Base-by-base conservation (phyloP, 2,329 filamentous ascomycete species). In the Aspergillus uvarum region DNA sequence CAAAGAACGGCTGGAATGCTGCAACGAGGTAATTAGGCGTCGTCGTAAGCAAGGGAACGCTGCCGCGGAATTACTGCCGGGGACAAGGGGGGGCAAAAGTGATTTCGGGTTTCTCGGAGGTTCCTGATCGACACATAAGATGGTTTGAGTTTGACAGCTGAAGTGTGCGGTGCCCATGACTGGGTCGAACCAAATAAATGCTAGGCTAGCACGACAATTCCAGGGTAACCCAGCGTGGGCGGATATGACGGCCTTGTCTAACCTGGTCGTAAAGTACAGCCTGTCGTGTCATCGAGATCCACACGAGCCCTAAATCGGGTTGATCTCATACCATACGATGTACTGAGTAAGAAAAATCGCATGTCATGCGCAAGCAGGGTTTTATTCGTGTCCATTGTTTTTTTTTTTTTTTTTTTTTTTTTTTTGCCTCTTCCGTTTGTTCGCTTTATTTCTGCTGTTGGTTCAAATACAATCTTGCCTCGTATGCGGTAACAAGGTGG, bases 91-190 rank as follows among this genome's bases (percentile, higher is more conserved):
- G 48, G 55, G 47, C 32, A 51, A 57, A 44, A 50, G 11, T 51
- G 47, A 19, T 51, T 31, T 51, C 58, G 58, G 58, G 32, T 56
- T 19, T 22, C 47, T 26, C 58, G 58, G 58, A 59, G 55, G 58
- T 59, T 48, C 53, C 58, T 59, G 58, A 59, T 59, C 58, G 58
- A 51, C 58, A 35, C 22, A 22, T 44, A 35, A 29, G 53, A 44
- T 5, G 38, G 14, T 44, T 44, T 44, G 38, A 44, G 53, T 55
- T 55, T 56, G 57, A 32, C 47, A 50, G 51, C 52, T 59, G 38
- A 59, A 54, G 53, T 32, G 53, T 47, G 26, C 42, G 29, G 26
- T 44, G 42, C 38, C 24, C 42, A 31, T 55, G 42, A 55, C 53
- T 55, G 53, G 53, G 32, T 29, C 31, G 42, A 48, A 24, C 48